Base-by-base conservation (phyloP, 2,329 filamentous ascomycete genomes). In the Penicillium brevicompactum region DNA sequence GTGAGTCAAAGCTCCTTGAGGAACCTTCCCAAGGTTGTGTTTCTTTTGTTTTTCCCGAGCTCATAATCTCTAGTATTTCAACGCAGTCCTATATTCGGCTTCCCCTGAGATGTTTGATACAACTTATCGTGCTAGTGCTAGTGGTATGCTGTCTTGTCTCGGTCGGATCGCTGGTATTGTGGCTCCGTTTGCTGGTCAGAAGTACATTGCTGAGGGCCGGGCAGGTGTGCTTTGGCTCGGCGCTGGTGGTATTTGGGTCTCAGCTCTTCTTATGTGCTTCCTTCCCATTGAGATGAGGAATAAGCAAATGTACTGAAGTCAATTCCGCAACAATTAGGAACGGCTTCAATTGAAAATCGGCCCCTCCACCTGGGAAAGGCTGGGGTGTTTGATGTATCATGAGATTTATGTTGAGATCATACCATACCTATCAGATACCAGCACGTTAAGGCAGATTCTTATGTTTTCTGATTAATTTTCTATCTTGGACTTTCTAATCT, bases 201-300 rank as follows among this genome's bases (percentile, higher is more conserved):
- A 53, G 34, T 57, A 57, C 18, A 53, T 57, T n/a, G 50, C 55
- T 6, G 32, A 46, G n/a, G 55, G 55, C 1, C 32, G 40, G 5
- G n/a, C 55, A 10, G 55, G 50, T 9, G 49, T 57, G 0, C 55
- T 57, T n/a, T 57, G 55, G 55, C 55, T 57, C 18, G 55, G 57
- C 14, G 53, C 57, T 7, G 51, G 53, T 8, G 50, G 57, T 2
- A 59, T 59, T n/a, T 56, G 53, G 57, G 16, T 56, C 18, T 49
- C 57, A 1, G 44, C 53, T 6, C 41, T 59, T 13, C 24, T 56
- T 13, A 48, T 56, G 50, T 59, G 50, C 22, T 59, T 59, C 43
- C 50, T 56, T 4, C 53, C 57, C 4, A 54, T 59, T 24, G 50
- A 58, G 37, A 56, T 56, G 55, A 47, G 55, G 24, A 51, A 42